Percentiles rank a stretch among this genome's conserved stretches.
Evolutionary conservation across 768 basidiomycete species (phyloP).

Genomic region (Serendipita sp.): DNA sequence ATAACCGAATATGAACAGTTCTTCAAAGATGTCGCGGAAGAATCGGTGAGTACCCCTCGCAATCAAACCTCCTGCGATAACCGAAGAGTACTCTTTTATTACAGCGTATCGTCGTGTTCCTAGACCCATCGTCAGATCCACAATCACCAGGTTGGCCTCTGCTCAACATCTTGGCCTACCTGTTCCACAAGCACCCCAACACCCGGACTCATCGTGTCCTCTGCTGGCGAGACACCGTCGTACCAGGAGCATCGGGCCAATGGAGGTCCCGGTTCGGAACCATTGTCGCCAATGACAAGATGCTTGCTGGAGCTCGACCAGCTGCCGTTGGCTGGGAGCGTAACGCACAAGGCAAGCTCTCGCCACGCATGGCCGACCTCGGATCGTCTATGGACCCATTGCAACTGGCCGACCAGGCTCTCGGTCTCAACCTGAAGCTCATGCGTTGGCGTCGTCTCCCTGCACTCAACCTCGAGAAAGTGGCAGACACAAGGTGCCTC

Average conservation of each 20-base stretch:
- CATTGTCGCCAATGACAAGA: slow-evolving; percentile 9
- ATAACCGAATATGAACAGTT: slow-evolving; percentile 44
- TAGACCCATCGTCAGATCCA: slow-evolving; percentile 71
- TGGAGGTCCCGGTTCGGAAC: slow-evolving; percentile 12
- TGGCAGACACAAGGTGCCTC: slow-evolving; percentile 63
- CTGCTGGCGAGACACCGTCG: slow-evolving; percentile 57
- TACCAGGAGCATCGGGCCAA: slow-evolving; percentile 21
- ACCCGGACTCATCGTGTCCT: slow-evolving; percentile 30
- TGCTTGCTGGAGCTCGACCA: slow-evolving; percentile 21
- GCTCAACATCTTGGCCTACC: slow-evolving; percentile 77
- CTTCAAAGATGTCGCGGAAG: slow-evolving; percentile 29
- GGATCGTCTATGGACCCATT: slow-evolving; percentile 91
- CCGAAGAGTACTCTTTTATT: background rate
- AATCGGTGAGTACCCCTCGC: slow-evolving; percentile 22
- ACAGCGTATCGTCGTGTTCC: slow-evolving; percentile 43
- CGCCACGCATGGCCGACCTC: slow-evolving; percentile 73
- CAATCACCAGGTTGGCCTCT: slow-evolving; percentile 81
- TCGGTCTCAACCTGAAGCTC: slow-evolving; percentile 92
- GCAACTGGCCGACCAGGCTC: slow-evolving; percentile 87
- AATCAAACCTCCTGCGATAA: slow-evolving; percentile 3
- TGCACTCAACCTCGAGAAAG: slow-evolving; percentile 69
- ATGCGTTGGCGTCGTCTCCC: slow-evolving; percentile 98
- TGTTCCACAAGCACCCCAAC: slow-evolving; percentile 40
- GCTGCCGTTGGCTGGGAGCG: slow-evolving; percentile 91
- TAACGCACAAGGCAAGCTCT: slow-evolving; percentile 73